phyloP scores from a whole-genome alignment of 2,329 filamentous ascomycete genomes.

The Exophiala spinifera region DNA sequence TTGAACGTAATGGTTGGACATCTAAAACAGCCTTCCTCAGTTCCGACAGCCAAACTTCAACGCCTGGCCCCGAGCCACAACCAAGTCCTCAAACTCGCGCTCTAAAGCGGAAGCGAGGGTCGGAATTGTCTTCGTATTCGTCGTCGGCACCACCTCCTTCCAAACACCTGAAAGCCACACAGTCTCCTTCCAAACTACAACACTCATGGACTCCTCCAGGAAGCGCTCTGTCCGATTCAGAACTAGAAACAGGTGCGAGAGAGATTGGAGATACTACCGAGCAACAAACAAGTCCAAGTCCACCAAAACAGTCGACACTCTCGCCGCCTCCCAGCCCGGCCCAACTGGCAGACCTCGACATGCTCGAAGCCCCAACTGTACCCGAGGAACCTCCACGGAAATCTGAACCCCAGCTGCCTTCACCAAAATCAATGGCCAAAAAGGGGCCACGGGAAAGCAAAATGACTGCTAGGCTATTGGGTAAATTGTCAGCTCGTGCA shows the following conservation, averaged over 20 bases:
- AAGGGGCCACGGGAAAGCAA: slow-evolving; percentile 12
- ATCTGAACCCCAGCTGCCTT: not conserved
- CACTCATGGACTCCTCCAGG: slow-evolving; percentile 29
- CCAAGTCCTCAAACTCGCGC: slow-evolving; percentile 4
- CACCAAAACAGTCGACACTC: slow-evolving; percentile 9
- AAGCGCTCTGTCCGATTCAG: slow-evolving; percentile 18
- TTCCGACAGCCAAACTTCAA: slow-evolving; percentile 16
- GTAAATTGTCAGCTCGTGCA: slow-evolving; percentile 9
- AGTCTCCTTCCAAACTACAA: slow-evolving; percentile 31
- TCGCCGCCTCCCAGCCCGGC: slow-evolving; percentile 25
- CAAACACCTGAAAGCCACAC: slow-evolving; percentile 17
- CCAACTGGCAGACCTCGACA: not conserved
- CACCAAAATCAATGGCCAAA: not conserved
- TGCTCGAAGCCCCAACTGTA: not conserved
- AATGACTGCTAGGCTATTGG: slow-evolving; percentile 15
- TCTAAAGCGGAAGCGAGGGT: slow-evolving; percentile 25
- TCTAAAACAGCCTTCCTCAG: slow-evolving; percentile 33
- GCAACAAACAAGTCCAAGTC: not conserved
- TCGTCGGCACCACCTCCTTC: slow-evolving; percentile 11
- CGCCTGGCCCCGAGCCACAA: slow-evolving; percentile 6
- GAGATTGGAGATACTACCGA: slow-evolving; percentile 3
- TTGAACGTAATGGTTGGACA: slow-evolving; percentile 78
- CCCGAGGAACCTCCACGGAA: not conserved
- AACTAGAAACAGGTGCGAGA: not conserved
- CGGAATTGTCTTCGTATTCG: slow-evolving; percentile 9